Evolutionary conservation across 805 yeast genomes (phyloP), one percentile per base, ranked within the genome.

Genomic region (Priceomyces castillae): DNA sequence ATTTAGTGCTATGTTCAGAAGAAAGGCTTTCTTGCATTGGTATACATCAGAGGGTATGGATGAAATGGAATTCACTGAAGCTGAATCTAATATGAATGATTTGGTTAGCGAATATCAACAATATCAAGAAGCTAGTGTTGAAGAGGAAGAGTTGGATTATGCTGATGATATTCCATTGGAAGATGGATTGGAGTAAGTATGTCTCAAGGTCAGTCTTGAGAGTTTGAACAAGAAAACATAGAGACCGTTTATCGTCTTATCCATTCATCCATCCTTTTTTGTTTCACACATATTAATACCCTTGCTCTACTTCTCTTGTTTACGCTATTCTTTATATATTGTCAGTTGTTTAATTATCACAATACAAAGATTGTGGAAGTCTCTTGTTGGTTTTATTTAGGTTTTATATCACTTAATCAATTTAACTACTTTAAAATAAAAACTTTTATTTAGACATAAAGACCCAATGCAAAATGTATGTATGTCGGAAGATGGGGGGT

Each of bases 21-120:
- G 94, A 74, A 86, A 84, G 67, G 97, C 97, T 51, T 90, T 90
- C 81, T 82, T 90, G 71, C 96, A 90, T 69, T 90, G 97, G 97
- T 90, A 88, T 71, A 86, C 94, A 7, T 78, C 84, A 55, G 97
- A 90, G 70, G 97, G 97, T 73, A 90, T 90, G 97, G 97, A 90
- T 61, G 95, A 85, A 71, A 77, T 83, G 76, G 97, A 90, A 72
- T 90, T 90, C 68, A 80, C 89, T 46, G 97, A 90, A 73, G 97
- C 97, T 42, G 95, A 88, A 71, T 82, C 92, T 43, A 86, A 90
- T 65, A 81, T 90, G 90, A 80, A 78, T 55, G 97, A 90, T 69
- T 76, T 90, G 61, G 90, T 89, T 44, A 80, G 83, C 60, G 97
- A 90, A 69, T 71, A 90, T 64, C 94, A 87, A 72, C 96, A 90